Evolutionary conservation across 2,329 filamentous ascomycete genomes (phyloP).

Genomic region (Acephala macrosclerotiorum): DNA sequence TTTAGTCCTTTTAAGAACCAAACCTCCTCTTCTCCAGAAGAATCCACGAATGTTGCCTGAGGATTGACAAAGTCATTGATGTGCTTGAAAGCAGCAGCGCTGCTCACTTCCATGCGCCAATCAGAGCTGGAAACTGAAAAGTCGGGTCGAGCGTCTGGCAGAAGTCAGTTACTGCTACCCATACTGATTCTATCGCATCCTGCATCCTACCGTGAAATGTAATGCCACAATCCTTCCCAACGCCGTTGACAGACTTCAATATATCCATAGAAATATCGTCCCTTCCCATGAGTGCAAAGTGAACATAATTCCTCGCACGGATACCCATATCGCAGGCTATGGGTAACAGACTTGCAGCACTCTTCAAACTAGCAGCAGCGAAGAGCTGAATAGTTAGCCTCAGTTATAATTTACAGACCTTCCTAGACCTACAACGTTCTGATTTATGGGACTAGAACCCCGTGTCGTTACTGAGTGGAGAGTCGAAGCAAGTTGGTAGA

Average conservation of each 20-base stretch:
- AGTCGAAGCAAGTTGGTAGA: conserved; percentile 68
- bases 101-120: conserved; percentile 69
- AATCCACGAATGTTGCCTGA: conserved; percentile 72
- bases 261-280: conserved; percentile 73
- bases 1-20: conserved; percentile 71
- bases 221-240: conserved; percentile 74
- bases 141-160: conserved; percentile 77
- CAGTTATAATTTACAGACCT: not conserved
- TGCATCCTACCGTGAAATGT: conserved; percentile 57
- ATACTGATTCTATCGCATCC: conserved; percentile 10
- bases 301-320: conserved; percentile 75
- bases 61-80: conserved; percentile 79
- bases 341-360: conserved; percentile 75
- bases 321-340: conserved; percentile 87
- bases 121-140: conserved; percentile 74
- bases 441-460: conserved; percentile 61
- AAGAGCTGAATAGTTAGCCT: conserved; percentile 60
- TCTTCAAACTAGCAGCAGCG: conserved; percentile 76
- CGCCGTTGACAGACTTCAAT: conserved; percentile 78
- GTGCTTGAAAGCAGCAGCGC: conserved; percentile 73
- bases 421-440: conserved; percentile 67
- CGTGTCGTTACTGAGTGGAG: conserved; percentile 66
- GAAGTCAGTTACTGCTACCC: conserved; percentile 21
- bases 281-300: conserved; percentile 81
- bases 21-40: conserved; percentile 68